These are phyloP conservation scores for Mortierella sp. DNA, from an alignment of 371 early-diverging fungal species.

Conservation along the genomic window DNA sequence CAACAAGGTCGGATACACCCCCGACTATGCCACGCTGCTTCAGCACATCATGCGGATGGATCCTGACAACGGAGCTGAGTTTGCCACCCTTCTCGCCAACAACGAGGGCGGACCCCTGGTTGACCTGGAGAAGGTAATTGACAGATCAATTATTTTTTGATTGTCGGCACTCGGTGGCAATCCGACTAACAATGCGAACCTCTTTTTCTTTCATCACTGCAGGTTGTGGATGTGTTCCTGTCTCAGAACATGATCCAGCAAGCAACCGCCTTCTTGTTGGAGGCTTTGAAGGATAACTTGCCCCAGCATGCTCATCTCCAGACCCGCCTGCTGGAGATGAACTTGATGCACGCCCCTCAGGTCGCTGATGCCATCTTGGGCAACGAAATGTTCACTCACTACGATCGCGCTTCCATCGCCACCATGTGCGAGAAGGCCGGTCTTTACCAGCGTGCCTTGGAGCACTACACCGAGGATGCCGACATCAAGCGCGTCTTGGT, in stretches of 20 bases:
- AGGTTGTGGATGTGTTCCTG: slow-evolving; percentile 93
- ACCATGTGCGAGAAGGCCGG: slow-evolving; percentile 97
- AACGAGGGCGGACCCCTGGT: slow-evolving; percentile 89
- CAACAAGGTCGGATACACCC: slow-evolving; percentile 94
- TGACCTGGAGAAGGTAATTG: slow-evolving; percentile 78
- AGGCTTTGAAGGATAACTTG: slow-evolving; percentile 92
- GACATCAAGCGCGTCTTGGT: slow-evolving; percentile 98
- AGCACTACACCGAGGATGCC: slow-evolving; percentile 95
- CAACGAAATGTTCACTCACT: slow-evolving; percentile 95
- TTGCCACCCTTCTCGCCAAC: slow-evolving; percentile 90
- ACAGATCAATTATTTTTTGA: neutral
- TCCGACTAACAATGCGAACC: neutral
- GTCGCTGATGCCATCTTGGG: slow-evolving; percentile 98
- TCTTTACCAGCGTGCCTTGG: slow-evolving; percentile 95
- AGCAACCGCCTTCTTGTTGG: slow-evolving; percentile 96
- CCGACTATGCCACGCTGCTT: slow-evolving; percentile 92
- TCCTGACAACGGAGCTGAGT: slow-evolving; percentile 94
- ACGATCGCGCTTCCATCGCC: slow-evolving; percentile 93
- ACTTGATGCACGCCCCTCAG: slow-evolving; percentile 95
- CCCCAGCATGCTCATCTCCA: slow-evolving; percentile 94
- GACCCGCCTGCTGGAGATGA: slow-evolving; percentile 97
- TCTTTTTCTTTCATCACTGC: slow-evolving; percentile 13
- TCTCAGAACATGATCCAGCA: slow-evolving; percentile 95
- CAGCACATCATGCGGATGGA: slow-evolving; percentile 91
- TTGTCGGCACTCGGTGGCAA: neutral